Percentiles rank a stretch among this genome's conserved stretches.
Evolutionary conservation across 768 basidiomycete genomes (phyloP).

Genomic region (Rhodotorula graminis): DNA sequence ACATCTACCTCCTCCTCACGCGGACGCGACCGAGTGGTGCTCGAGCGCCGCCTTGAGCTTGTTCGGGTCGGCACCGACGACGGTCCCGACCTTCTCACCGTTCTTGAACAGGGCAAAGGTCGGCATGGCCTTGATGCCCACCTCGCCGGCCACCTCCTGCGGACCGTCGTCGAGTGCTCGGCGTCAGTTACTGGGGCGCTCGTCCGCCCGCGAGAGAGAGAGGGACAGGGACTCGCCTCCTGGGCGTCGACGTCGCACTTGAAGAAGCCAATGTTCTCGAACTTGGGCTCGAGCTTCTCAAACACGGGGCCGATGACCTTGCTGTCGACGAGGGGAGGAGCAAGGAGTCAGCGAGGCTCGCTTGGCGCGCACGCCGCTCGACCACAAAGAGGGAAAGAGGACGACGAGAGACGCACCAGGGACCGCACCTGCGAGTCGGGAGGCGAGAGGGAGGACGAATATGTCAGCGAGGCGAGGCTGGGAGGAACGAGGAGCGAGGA

Average conservation of each 20-base stretch:
- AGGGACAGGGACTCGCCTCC: constrained; percentile 8
- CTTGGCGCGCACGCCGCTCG: too few relatives aligned
- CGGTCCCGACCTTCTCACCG: constrained; percentile 47
- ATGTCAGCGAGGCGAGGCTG: neutral
- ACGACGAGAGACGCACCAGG: constrained; percentile 13
- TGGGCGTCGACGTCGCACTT: constrained; percentile 69
- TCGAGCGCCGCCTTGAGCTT: constrained; percentile 36
- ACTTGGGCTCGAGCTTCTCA: constrained; percentile 54
- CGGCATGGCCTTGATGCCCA: constrained; percentile 48
- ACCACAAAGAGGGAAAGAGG: accelerated
- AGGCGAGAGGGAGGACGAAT: too few relatives aligned
- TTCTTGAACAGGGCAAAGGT: constrained; percentile 50
- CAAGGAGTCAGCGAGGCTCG: neutral
- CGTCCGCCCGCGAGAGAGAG: neutral
- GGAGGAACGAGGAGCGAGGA: neutral
- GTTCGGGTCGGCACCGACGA: constrained; percentile 54
- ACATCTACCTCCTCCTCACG: too few relatives aligned
- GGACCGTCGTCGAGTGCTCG: too few relatives aligned
- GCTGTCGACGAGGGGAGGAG: constrained; percentile 4
- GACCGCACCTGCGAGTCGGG: constrained; percentile 29
- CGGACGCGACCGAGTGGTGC: constrained; percentile 23
- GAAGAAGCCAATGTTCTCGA: constrained; percentile 57
- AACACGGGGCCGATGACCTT: constrained; percentile 58
- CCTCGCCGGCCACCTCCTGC: constrained; percentile 36
- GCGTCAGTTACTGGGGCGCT: neutral